Conservation (phyloP, 2,329 filamentous ascomycete species). For the Trichoderma atroviride region DNA sequence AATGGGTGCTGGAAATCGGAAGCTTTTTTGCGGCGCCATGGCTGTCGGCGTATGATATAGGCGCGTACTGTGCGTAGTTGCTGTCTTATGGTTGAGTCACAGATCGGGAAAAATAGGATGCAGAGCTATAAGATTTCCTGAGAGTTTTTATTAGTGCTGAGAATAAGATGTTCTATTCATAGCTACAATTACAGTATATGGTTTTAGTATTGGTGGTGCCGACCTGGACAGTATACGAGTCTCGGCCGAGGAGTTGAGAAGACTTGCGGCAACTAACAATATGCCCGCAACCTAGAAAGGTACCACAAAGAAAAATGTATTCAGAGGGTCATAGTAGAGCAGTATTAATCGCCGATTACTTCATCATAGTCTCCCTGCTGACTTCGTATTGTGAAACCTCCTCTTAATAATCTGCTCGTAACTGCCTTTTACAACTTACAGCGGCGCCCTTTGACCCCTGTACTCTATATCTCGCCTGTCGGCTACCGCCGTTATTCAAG, state of each 20-base stretch:
- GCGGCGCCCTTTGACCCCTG: not conserved
- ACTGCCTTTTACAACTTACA: not conserved
- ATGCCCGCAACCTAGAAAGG: not conserved
- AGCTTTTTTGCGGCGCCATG: not conserved
- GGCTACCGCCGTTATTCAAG: not conserved
- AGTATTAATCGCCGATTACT: not conserved
- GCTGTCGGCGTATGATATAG: not conserved
- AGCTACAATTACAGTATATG: not conserved
- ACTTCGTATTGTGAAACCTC: not conserved
- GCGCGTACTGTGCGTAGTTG: not conserved
- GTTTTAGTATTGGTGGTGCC: not conserved
- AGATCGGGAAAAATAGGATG: not conserved
- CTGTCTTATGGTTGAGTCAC: not conserved
- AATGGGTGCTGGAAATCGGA: not conserved
- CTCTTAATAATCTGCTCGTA: not conserved
- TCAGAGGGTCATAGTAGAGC: not conserved
- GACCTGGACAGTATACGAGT: not conserved
- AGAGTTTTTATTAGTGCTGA: not conserved
- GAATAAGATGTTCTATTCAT: not conserved
- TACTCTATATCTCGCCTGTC: not conserved
- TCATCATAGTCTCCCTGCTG: too few relatives aligned
- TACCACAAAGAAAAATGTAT: not conserved
- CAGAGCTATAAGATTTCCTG: not conserved
- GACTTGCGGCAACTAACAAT: not conserved
- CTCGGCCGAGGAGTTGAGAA: not conserved